phyloP scores from a whole-genome alignment of 106 monocot species.

The Dioscorea dumetorum region DNA sequence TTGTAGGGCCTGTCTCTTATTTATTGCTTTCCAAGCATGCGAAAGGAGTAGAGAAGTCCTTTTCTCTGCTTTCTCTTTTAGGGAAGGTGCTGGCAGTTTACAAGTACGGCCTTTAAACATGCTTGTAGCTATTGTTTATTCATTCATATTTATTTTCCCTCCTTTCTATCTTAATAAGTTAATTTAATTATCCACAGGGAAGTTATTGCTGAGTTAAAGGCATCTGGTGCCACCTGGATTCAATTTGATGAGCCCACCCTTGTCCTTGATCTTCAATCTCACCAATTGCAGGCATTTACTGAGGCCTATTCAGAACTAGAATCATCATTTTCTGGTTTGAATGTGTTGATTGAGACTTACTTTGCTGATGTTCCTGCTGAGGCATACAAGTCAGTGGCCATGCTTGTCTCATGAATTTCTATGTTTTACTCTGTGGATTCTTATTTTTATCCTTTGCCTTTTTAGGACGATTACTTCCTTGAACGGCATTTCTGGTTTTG shows the following conservation, averaged over 20 bases:
- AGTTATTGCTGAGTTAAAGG: constrained; percentile 17
- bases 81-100: constrained; percentile 60
- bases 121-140: neutral
- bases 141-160: neutral
- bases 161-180: too few relatives aligned
- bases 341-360: constrained; percentile 7
- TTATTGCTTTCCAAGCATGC: constrained; percentile 80
- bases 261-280: constrained; percentile 2
- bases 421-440: neutral
- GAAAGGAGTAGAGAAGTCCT: constrained; percentile 72
- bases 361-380: constrained; percentile 9
- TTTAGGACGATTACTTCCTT: constrained; percentile 12
- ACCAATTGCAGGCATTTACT: constrained; percentile 8
- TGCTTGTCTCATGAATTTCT: neutral
- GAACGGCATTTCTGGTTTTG: constrained; percentile 14
- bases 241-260: constrained; percentile 9
- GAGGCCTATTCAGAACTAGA: constrained; percentile 1
- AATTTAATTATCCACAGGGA: constrained; percentile 33
- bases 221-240: constrained; percentile 6
- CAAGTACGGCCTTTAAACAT: constrained; percentile 32
- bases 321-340: constrained; percentile 5
- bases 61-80: constrained; percentile 59
- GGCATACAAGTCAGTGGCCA: constrained; percentile 11
- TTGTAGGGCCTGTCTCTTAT: constrained; percentile 80
- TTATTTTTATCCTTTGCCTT: neutral